Base-by-base conservation (phyloP, 208 protist genomes). In the Acanthamoeba triangularis region DNA sequence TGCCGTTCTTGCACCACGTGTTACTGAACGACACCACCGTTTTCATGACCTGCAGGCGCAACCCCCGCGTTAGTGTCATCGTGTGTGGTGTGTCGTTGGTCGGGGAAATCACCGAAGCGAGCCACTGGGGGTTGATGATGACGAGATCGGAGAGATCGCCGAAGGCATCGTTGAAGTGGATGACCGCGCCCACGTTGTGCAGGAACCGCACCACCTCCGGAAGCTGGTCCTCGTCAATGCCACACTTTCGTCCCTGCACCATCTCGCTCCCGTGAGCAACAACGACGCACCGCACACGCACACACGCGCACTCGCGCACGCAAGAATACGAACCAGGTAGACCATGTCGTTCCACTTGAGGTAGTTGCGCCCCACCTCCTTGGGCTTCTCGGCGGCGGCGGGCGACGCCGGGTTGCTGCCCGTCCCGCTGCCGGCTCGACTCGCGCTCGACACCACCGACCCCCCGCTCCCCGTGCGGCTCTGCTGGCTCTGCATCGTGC, bases 1-100 rank as follows among this genome's bases (percentile, higher is more conserved):
- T 61, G 59, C 82, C 82, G 52, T 90, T 90, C 82, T 90, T 90
- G 82, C 82, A 90, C 82, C 82, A 90, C 33, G 82, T 90, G 28
- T 90, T 90, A 37, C 82, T 90, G 33, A 90, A 90, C 25, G 82
- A 90, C 23, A 90, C 59, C 54, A 90, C 59, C 20, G 82, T 90
- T 20, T 65, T 56, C 82, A 90, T 90, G 2, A 90, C 82, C 82
- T 90, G 82, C 14, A 30, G 65, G 8, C 2, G 0, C n/a, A n/a
- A 10, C 23, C 1, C 4, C 16, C 61, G 28, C 28, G 65, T 61
- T 23, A 61, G 54, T 23, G n/a, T n/a, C n/a, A 13, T 25, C 54
- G 54, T 61, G 54, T 61, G 54, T 54, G 3, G 49, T 54, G 14
- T 54, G 49, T 54, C 49, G 49, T 41, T 41, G 37, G 37, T 41